Conservation (phyloP, 306 rosid species). For the Heteromeles arbutifolia region DNA sequence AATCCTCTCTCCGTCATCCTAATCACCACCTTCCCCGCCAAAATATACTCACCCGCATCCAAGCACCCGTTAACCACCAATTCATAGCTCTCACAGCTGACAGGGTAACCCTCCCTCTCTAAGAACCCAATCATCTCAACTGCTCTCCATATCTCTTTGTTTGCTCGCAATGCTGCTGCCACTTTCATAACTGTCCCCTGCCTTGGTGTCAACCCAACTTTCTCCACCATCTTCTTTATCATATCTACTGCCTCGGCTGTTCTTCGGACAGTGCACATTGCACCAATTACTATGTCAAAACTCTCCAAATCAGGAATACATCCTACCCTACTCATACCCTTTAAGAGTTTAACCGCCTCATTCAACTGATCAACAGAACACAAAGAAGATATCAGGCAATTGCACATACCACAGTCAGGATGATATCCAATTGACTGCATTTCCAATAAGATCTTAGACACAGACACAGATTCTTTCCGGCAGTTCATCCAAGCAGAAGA, state of each 20-base stretch:
- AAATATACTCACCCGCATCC: constrained; percentile 60
- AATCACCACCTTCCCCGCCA: constrained; percentile 68
- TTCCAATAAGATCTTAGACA: constrained; percentile 46
- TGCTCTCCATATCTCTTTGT: constrained; percentile 60
- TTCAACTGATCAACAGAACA: constrained; percentile 41
- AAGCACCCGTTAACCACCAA: constrained; percentile 63
- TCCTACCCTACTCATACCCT: constrained; percentile 68
- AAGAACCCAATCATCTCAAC: constrained; percentile 55
- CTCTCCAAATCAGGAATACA: constrained; percentile 67
- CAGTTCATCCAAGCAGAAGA: constrained; percentile 57
- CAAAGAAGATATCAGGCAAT: constrained; percentile 53
- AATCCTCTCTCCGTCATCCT: constrained; percentile 49
- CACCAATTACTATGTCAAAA: constrained; percentile 41
- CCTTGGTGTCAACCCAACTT: constrained; percentile 38
- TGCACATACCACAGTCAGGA: constrained; percentile 56
- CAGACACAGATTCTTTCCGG: constrained; percentile 29
- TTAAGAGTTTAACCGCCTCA: constrained; percentile 41
- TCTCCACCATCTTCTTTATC: constrained; percentile 44
- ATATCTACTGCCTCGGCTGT: constrained; percentile 43
- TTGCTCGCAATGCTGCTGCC: constrained; percentile 45
- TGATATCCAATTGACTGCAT: constrained; percentile 64
- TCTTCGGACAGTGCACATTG: constrained; percentile 49
- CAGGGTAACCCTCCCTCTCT: constrained; percentile 40
- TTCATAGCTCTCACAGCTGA: constrained; percentile 78
- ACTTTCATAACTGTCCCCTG: constrained; percentile 42